Conservation (phyloP, 2,329 filamentous ascomycete species). For the Furcasterigmium furcatum region DNA sequence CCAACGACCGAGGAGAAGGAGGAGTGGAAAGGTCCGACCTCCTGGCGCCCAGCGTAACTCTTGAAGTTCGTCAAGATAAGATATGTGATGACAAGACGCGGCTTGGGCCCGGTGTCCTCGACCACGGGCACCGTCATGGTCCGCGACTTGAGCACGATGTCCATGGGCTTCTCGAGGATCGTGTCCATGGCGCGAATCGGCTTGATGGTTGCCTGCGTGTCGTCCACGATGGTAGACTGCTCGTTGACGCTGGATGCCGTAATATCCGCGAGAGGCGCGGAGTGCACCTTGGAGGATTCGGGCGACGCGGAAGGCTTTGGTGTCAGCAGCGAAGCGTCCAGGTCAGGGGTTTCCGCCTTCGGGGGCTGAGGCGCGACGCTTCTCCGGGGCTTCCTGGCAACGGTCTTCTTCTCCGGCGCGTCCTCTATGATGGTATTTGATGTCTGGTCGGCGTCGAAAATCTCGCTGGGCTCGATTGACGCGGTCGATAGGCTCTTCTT, state of each 20-base stretch:
- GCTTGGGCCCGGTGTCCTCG: slow-evolving; percentile 73
- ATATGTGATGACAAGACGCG: slow-evolving; percentile 89
- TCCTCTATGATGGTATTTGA: slow-evolving; percentile 22
- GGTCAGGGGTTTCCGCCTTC: slow-evolving; percentile 35
- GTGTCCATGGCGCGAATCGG: slow-evolving; percentile 75
- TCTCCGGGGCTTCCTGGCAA: slow-evolving; percentile 60
- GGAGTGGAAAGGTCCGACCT: slow-evolving; percentile 93
- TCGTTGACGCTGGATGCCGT: slow-evolving; percentile 66
- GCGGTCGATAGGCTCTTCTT: slow-evolving; percentile 38
- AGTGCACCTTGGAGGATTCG: slow-evolving; percentile 45
- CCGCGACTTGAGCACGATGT: slow-evolving; percentile 86
- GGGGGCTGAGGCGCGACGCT: slow-evolving; percentile 44
- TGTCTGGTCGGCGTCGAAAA: slow-evolving; percentile 27
- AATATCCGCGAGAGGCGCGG: slow-evolving; percentile 69
- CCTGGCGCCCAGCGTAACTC: slow-evolving; percentile 92
- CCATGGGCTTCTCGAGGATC: slow-evolving; percentile 83
- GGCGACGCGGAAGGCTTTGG: slow-evolving; percentile 55
- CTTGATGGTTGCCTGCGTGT: slow-evolving; percentile 54
- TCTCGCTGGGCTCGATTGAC: slow-evolving; percentile 29
- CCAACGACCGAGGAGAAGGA: slow-evolving; percentile 98
- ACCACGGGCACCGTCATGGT: slow-evolving; percentile 64
- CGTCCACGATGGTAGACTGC: slow-evolving; percentile 38
- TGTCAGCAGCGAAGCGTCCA: slow-evolving; percentile 33
- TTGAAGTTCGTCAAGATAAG: slow-evolving; percentile 96
- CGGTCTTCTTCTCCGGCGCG: slow-evolving; percentile 35